Evolutionary conservation across 106 monocot species (phyloP), one percentile per base, ranked within the genome.

Genomic region (Allium fistulosum): DNA sequence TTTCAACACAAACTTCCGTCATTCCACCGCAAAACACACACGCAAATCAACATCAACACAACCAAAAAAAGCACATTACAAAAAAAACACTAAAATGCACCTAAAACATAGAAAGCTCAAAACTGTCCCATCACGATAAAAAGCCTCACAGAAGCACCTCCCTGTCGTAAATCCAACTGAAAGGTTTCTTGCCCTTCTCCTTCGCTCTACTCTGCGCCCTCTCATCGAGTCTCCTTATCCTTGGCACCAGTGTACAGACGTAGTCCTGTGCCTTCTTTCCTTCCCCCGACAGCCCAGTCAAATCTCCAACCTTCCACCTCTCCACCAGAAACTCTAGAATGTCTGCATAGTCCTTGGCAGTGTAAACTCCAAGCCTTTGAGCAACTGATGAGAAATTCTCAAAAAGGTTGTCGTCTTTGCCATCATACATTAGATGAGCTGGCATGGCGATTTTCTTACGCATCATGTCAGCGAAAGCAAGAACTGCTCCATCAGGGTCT

Each of bases 361-460:
- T 85, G 58, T 85, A 85, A 9, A 85, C 71, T 5, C 81, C 84
- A 9, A 81, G 63, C 48, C 81, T 73, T 52, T 85, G 84, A 7
- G 84, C 81, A 2, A 85, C 84, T 1, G 67, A 11, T 7, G 84
- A 85, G 74, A 81, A 85, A 70, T 85, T 70, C 45, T 80, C 84
- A 7, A 81, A 85, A 26, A 85, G 71, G 48, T 80, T 85, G 58
- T 81, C 74, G 26, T 85, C 84, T 2, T 37, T 49, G 10, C 84
- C 84, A 26, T 85, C 84, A 18, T 77, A 85, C 84, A 85, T 85
- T 53, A 85, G 71, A 28, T 85, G 84, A 8, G 84, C 84, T 1
- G 84, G 84, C 84, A 85, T 85, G 0, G 84, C 74, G 64, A 85
- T 85, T 72, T 81, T 85, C 78, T 85, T 85, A 68, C 69, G 73